Conservation (phyloP, 176 grass and related monocot species). For the Olyra latifolia region DNA sequence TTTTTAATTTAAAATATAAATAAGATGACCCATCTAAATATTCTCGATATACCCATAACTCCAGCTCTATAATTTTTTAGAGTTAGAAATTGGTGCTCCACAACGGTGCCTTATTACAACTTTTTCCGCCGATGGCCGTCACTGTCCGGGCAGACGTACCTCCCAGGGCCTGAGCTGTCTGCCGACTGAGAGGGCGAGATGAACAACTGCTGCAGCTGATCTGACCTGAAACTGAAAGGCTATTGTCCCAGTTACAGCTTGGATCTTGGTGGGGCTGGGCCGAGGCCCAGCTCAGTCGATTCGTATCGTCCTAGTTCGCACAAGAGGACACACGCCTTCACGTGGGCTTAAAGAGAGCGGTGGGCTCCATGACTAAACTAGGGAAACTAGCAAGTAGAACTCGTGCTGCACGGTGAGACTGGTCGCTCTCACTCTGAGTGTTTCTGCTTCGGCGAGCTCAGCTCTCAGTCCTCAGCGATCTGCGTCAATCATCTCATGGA, state of each 20-base stretch:
- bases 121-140: not conserved
- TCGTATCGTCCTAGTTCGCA: not conserved
- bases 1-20: no score
- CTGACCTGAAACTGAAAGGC: not conserved
- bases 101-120: no score
- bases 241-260: not conserved
- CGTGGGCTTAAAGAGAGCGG: slow-evolving; percentile 41
- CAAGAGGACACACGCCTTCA: slow-evolving; percentile 31
- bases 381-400: not conserved
- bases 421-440: not conserved
- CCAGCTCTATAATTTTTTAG: no score
- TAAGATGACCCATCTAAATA: no score
- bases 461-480: not conserved
- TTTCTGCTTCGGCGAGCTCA: not conserved
- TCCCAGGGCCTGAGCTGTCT: not conserved
- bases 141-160: not conserved
- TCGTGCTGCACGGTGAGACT: not conserved
- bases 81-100: no score
- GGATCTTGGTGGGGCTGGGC: slow-evolving; percentile 2
- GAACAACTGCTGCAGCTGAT: not conserved
- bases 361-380: not conserved
- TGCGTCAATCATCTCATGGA: not conserved
- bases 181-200: not conserved
- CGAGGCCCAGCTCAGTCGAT: slow-evolving; percentile 11
- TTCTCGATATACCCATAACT: no score